phyloP scores from a whole-genome alignment of 2,329 filamentous ascomycete genomes.

The Pseudocercospora cruenta region DNA sequence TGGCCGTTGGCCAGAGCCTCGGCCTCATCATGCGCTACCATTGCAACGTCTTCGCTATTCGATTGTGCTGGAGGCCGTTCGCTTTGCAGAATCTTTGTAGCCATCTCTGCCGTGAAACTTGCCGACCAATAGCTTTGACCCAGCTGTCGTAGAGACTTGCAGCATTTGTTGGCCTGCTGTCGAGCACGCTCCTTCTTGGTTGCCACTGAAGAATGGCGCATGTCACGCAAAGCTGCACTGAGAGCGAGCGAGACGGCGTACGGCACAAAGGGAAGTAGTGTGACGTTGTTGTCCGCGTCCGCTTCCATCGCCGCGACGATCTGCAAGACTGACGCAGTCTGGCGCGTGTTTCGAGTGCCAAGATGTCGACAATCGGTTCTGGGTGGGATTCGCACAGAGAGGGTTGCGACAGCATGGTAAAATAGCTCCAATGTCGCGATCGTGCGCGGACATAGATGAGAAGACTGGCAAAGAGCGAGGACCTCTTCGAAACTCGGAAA shows the following conservation, averaged over 20 bases:
- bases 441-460: conserved; percentile 2
- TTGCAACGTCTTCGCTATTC: not conserved
- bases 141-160: conserved; percentile 4
- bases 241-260: conserved; percentile 16
- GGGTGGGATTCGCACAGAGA: conserved; percentile 13
- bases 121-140: conserved; percentile 17
- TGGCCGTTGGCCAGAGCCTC: too few relatives aligned
- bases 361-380: not conserved
- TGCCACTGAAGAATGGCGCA: conserved; percentile 9
- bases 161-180: conserved; percentile 1
- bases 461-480: conserved; percentile 9
- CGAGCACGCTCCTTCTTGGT: conserved; percentile 12
- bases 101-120: conserved; percentile 15
- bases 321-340: conserved; percentile 16
- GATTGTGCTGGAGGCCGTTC: not conserved
- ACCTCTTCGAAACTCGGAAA: conserved; percentile 21
- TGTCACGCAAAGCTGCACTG: conserved; percentile 16
- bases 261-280: conserved; percentile 14
- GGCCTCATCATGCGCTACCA: not conserved
- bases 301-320: conserved; percentile 17
- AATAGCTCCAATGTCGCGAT: conserved; percentile 16
- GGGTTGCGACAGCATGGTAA: conserved; percentile 11
- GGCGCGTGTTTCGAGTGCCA: conserved; percentile 14
- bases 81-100: conserved; percentile 12
- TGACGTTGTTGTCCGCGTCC: not conserved